Evolutionary conservation across 2,329 filamentous ascomycete species (phyloP), one percentile per base, ranked within the genome.

Genomic region (Coleophoma crateriformis): DNA sequence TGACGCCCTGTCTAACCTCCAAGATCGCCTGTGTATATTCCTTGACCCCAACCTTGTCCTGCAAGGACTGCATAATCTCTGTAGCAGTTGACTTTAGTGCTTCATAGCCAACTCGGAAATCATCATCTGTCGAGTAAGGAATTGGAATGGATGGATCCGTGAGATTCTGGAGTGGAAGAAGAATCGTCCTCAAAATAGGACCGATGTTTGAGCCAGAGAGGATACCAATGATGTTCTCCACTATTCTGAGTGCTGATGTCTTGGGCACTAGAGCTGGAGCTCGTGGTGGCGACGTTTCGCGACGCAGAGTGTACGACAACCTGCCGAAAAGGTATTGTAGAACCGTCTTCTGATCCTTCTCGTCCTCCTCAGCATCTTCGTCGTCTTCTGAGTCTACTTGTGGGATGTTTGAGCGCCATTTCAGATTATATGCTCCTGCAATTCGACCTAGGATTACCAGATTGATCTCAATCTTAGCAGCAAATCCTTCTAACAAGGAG

Each of bases 1-100:
- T 81, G n/a, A 94, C 84, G 14, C 77, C 79, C 47, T 87, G 83
- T 52, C 89, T 82, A 7, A 95, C 88, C 38, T 78, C 78, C 37
- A 88, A 68, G 62, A 97, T 75, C 42, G 85, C 77, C 48, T 77
- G 75, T n/a, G 91, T 83, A 69, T 91, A 99, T 54, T 81, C 82
- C 1, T 83, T 80, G 2, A 87, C 89, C 38, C 92, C 94, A 46
- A 96, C 75, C 64, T 88, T 90, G 72, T 85, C 86, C 71, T 96
- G 90, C 51, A 99, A 66, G n/a, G 78, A 71, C 55, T 90, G 87
- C 73, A 97, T 84, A 11, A 91, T 74, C 59, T 92, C 87, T 56
- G 86, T 81, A 4, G 88, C 86, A 50, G 85, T 84, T 38, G 80
- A 76, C 58, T 86, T 82, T 33, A 99, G 73, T 0, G 74, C 74